phyloP scores from a whole-genome alignment of 75 land plant species.

The Ceratopteris richardii region DNA sequence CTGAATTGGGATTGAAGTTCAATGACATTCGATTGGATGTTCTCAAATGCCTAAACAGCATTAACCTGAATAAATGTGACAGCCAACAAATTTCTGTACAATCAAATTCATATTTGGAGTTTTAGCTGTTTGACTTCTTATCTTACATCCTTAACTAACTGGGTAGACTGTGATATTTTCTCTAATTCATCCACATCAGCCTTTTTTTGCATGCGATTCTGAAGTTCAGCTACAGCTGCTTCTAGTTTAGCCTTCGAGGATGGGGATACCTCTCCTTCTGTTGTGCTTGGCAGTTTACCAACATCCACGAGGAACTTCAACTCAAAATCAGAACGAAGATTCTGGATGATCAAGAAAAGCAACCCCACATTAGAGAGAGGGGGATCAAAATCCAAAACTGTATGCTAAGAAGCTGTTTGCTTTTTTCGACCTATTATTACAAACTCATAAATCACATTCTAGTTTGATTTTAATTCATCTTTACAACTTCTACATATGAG shows the following conservation, averaged over 20 bases:
- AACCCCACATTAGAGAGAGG: too few relatives aligned
- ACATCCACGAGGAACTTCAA: conserved; percentile 9
- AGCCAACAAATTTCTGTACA: too few relatives aligned
- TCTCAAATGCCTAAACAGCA: background rate
- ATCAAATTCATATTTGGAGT: too few relatives aligned
- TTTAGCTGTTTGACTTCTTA: too few relatives aligned
- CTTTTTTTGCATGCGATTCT: conserved; percentile 22
- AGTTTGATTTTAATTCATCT: too few relatives aligned
- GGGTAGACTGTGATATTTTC: conserved; percentile 7
- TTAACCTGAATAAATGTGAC: too few relatives aligned
- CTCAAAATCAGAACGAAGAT: conserved; percentile 21
- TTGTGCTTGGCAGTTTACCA: conserved; percentile 2
- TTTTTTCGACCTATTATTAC: too few relatives aligned
- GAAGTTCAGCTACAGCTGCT: conserved; percentile 10
- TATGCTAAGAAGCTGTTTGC: too few relatives aligned
- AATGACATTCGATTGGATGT: background rate
- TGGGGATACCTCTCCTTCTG: background rate
- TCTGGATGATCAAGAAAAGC: conserved; percentile 6
- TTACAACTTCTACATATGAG: too few relatives aligned
- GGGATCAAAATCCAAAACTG: too few relatives aligned
- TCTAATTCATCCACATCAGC: conserved; percentile 22
- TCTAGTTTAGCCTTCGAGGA: conserved; percentile 1
- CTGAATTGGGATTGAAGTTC: conserved; percentile 2
- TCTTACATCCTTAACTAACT: conserved; percentile 20
- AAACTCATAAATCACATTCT: too few relatives aligned